Base-by-base conservation (phyloP, 306 rosid species). In the Astragalus glycyphyllos region DNA sequence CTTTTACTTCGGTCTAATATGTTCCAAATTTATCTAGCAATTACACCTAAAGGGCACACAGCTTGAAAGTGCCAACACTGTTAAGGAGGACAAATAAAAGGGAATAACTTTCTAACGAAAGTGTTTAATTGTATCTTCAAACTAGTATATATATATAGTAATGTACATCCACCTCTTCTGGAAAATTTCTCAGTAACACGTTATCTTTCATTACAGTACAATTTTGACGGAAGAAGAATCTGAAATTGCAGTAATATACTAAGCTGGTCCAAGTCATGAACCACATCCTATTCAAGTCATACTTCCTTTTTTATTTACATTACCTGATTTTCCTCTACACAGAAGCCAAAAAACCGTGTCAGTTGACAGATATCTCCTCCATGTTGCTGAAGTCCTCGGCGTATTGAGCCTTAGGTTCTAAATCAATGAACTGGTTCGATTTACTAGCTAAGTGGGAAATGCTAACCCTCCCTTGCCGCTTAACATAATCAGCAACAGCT, bases 391-490 rank as follows among this genome's bases (percentile, higher is more conserved):
- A 70, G 40, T 89, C 99, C 67, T 89, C 96, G 4, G 68, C 76
- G 41, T 80, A 85, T 49, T 83, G 86, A 12, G 68, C 74, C 87
- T 95, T 95, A 0, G 99, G 91, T 83, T 95, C 99, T 73, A 95
- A 81, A 84, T 95, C 96, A 37, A 95, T 95, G 92, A 91, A 95
- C 92, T 91, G 97, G 83, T 95, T 91, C 66, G 99, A 95, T 84
- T 91, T 87, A 69, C 99, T 95, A 41, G 99, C 97, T 29, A 95
- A 85, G 70, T 86, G 97, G 26, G 97, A 85, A 76, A 95, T 95
- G 88, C 92, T 95, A 58, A 95, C 97, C 75, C 99, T 83, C 38
- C 99, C 97, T 72, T 81, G 87, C 64, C 96, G 89, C 84, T 85
- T 89, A 34, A 95, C 81, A 72, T 87, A 87, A 57, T 95, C 97